phyloP scores from a whole-genome alignment of 768 basidiomycete genomes.

The Postia placenta region DNA sequence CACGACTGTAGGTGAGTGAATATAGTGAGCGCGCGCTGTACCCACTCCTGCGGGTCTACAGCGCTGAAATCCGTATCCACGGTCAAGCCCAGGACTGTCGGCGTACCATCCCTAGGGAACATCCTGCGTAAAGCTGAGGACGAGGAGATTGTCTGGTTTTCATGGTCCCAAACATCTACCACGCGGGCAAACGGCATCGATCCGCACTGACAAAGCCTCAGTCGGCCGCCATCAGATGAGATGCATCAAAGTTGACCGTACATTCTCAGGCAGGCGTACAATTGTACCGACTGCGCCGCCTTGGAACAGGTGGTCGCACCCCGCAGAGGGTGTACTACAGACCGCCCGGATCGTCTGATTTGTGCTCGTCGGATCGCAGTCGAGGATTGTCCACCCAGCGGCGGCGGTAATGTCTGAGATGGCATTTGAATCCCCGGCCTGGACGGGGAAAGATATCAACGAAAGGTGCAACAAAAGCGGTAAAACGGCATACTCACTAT shows the following conservation, averaged over 20 bases:
- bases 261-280: conserved; percentile 46
- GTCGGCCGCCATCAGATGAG: not conserved
- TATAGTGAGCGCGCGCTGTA: too few species aligned
- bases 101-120: conserved; percentile 27
- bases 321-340: conserved; percentile 27
- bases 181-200: conserved; percentile 28
- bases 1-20: too few species aligned
- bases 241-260: conserved; percentile 21
- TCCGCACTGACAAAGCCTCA: conserved; percentile 16
- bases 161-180: conserved; percentile 32
- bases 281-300: conserved; percentile 41
- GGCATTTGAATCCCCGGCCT: conserved; percentile 16
- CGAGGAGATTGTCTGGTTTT: conserved; percentile 35
- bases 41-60: conserved; percentile 15
- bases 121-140: conserved; percentile 20
- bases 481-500: conserved; percentile 7
- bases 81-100: conserved; percentile 33
- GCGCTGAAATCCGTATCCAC: conserved; percentile 36
- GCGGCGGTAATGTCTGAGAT: conserved; percentile 36
- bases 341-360: conserved; percentile 46
- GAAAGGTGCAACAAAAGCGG: not conserved
- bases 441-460: not conserved
- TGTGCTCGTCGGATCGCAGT: conserved; percentile 33
- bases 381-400: conserved; percentile 49
- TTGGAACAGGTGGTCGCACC: conserved; percentile 36